Conservation (phyloP, 441 rosid species). For the Gossypium lobatum region DNA sequence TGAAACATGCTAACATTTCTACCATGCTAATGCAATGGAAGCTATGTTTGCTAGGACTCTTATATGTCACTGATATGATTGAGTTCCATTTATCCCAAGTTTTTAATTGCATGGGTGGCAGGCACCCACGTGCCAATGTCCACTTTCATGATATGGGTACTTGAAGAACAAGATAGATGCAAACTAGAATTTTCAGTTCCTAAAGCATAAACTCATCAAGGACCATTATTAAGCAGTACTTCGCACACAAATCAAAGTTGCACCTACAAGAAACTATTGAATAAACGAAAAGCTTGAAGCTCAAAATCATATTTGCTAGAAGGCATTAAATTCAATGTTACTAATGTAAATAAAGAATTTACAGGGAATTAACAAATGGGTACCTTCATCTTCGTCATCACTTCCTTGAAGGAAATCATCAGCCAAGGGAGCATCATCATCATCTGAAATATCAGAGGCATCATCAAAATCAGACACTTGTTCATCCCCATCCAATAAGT, state of each 20-base stretch:
- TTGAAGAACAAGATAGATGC: neutral
- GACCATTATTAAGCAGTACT: neutral
- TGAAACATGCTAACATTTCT: neutral
- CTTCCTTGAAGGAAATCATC: constrained; percentile 63
- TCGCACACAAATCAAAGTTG: neutral
- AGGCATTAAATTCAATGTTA: neutral
- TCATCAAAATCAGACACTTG: constrained; percentile 35
- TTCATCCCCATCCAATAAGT: constrained; percentile 29
- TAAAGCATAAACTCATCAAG: neutral
- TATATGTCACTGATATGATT: neutral
- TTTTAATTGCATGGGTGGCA: neutral
- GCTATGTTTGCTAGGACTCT: neutral
- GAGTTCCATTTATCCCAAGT: neutral
- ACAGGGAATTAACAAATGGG: neutral
- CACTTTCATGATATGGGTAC: neutral
- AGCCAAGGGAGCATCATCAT: constrained; percentile 50
- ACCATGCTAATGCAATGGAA: neutral
- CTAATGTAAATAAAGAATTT: neutral
- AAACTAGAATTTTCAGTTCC: neutral
- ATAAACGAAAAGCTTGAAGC: neutral
- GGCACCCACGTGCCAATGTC: neutral
- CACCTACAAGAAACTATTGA: neutral
- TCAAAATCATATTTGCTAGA: neutral
- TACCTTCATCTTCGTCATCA: constrained; percentile 48
- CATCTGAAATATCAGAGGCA: constrained; percentile 62